Conservation (phyloP, 371 early-diverging fungal species). For the Encephalitozoon cuniculi region DNA sequence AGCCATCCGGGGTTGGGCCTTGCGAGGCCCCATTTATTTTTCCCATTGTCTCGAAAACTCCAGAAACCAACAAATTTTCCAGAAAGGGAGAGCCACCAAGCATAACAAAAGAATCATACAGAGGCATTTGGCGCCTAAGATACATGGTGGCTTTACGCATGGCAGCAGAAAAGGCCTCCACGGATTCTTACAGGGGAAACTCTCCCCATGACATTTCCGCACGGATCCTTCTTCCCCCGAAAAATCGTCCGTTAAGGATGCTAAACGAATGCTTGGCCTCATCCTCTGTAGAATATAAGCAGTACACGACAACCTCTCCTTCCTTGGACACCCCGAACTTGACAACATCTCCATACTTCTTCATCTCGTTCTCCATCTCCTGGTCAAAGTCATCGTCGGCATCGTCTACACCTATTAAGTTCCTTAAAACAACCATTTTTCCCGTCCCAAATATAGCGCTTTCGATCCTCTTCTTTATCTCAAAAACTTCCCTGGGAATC, state of each 20-base stretch:
- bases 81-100: neutral
- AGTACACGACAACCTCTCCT: neutral
- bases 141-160: too few relatives aligned
- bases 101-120: neutral
- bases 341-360: constrained; percentile 4
- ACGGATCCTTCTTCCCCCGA: constrained; percentile 25
- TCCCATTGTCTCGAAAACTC: neutral
- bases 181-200: neutral
- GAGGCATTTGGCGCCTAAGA: too few relatives aligned
- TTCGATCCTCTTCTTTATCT: constrained; percentile 7
- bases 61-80: neutral
- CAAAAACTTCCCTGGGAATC: neutral
- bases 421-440: constrained; percentile 7
- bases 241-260: constrained; percentile 10
- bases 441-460: neutral
- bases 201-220: constrained; percentile 9
- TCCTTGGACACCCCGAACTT: neutral
- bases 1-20: neutral
- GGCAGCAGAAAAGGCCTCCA: neutral
- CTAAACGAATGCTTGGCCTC: neutral
- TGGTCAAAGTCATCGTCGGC: constrained; percentile 22
- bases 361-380: constrained; percentile 12
- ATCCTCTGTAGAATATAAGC: neutral
- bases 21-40: neutral
- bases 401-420: constrained; percentile 5